Evolutionary conservation across 257 asterid species (phyloP).

Genomic region (Eucommia ulmoides): DNA sequence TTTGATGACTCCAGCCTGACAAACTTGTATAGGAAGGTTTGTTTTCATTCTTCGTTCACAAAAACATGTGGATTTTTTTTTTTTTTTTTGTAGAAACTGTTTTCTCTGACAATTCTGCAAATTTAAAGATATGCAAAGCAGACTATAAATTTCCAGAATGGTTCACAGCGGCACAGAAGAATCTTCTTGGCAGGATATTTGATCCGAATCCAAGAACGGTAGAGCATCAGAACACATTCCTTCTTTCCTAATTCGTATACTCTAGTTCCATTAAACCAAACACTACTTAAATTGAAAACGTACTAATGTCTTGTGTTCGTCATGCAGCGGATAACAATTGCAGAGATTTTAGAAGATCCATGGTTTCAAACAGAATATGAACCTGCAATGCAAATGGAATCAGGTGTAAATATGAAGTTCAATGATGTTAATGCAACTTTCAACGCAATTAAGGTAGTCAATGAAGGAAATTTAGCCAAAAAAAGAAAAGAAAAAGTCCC

Average conservation of each 20-base stretch:
- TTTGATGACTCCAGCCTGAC: constrained; percentile 15
- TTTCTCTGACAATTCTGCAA: too few relatives aligned
- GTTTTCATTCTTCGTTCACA: neutral
- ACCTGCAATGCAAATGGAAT: constrained; percentile 4
- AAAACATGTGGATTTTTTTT: too few relatives aligned
- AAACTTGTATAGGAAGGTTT: constrained; percentile 18
- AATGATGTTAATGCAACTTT: constrained; percentile 15
- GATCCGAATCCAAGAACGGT: constrained; percentile 17
- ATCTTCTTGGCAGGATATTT: constrained; percentile 14
- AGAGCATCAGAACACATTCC: too few relatives aligned
- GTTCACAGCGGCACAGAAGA: constrained; percentile 15
- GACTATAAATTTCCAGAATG: constrained; percentile 16
- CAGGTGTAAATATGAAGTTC: constrained; percentile 6
- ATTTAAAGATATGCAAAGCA: constrained; percentile 16
- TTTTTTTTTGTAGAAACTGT: too few relatives aligned
- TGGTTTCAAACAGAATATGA: constrained; percentile 21
- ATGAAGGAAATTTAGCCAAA: too few relatives aligned
- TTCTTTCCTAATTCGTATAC: too few relatives aligned
- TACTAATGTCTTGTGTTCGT: neutral
- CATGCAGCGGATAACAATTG: constrained; percentile 14
- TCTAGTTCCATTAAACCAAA: constrained; percentile 4
- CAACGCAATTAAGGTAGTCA: constrained; percentile 9
- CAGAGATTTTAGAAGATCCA: constrained; percentile 13
- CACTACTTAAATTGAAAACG: too few relatives aligned
- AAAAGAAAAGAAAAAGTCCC: neutral